phyloP scores from a whole-genome alignment of 73 alveolate species.

The Halteria grandinella region DNA sequence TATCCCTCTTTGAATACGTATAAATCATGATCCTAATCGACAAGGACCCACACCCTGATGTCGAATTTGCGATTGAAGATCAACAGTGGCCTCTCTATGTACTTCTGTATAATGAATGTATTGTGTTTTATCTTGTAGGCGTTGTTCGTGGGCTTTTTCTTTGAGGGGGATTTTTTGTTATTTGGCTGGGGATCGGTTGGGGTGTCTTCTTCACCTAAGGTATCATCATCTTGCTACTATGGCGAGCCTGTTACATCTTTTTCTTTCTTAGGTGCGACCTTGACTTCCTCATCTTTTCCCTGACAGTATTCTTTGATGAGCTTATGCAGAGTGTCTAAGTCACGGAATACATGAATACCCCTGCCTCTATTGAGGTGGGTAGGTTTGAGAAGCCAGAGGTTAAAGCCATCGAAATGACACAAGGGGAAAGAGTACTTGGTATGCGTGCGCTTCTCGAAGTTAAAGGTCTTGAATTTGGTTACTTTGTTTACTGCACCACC shows the following conservation, averaged over 20 bases:
- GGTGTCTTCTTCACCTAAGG: not conserved
- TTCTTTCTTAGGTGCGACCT: slow-evolving; percentile 3
- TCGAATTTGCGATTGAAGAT: slow-evolving; percentile 81
- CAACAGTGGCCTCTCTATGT: slow-evolving; percentile 80
- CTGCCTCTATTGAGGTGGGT: slow-evolving; percentile 85
- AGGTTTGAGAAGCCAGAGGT: slow-evolving; percentile 79
- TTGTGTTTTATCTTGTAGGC: slow-evolving; percentile 50
- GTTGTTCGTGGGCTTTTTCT: not conserved
- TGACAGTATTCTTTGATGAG: slow-evolving; percentile 62
- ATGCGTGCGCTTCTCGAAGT: slow-evolving; percentile 29
- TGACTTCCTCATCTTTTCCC: slow-evolving; percentile 67
- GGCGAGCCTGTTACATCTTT: not conserved
- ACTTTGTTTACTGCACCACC: not conserved
- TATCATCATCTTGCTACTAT: not conserved
- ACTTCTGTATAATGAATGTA: slow-evolving; percentile 62
- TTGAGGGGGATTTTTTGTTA: slow-evolving; percentile 8
- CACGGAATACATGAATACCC: slow-evolving; percentile 82
- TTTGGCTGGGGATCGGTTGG: not conserved
- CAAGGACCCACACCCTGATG: slow-evolving; percentile 79
- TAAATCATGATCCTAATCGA: slow-evolving; percentile 55
- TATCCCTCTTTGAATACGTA: slow-evolving; percentile 81
- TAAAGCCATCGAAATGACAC: slow-evolving; percentile 56
- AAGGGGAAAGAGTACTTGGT: slow-evolving; percentile 38
- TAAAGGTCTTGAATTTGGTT: slow-evolving; percentile 39
- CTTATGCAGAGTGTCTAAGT: slow-evolving; percentile 44